These are phyloP conservation scores for Triadica sebifera DNA, from an alignment of 345 rosid species.

Conservation along the genomic window DNA sequence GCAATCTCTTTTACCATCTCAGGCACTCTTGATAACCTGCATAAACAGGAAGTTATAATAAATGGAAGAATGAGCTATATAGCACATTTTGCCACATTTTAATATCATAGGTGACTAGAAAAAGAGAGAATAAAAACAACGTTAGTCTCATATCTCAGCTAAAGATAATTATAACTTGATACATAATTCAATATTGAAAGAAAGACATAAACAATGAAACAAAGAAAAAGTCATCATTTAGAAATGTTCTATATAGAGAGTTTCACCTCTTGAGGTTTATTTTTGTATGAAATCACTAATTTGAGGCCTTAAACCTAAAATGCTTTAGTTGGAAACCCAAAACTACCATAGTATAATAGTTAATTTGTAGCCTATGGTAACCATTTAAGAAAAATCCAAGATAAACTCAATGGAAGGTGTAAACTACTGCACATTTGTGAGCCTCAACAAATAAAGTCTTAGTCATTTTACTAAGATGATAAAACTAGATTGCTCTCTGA, in stretches of 20 bases:
- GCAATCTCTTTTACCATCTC: constrained; percentile 76
- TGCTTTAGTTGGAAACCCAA: neutral
- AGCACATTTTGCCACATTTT: constrained; percentile 10
- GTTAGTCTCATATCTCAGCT: neutral
- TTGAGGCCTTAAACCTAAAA: constrained; percentile 1
- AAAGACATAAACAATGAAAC: neutral
- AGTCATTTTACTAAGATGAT: neutral
- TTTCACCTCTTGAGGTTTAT: neutral
- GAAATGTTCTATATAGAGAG: neutral
- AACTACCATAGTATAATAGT: neutral
- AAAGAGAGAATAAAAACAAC: neutral
- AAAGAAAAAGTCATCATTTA: neutral
- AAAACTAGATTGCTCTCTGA: neutral
- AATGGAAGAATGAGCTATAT: constrained; percentile 2
- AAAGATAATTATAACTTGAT: neutral
- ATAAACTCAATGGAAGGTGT: neutral
- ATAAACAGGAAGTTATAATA: constrained; percentile 19
- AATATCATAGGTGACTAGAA: neutral
- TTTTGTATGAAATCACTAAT: neutral
- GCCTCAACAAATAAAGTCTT: neutral
- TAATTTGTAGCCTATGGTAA: neutral
- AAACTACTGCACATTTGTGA: neutral
- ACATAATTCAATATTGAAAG: neutral
- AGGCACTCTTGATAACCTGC: constrained; percentile 80
- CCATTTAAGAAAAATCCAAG: neutral